Conservation (phyloP, 2,329 filamentous ascomycete genomes). For the Teratosphaeria destructans region DNA sequence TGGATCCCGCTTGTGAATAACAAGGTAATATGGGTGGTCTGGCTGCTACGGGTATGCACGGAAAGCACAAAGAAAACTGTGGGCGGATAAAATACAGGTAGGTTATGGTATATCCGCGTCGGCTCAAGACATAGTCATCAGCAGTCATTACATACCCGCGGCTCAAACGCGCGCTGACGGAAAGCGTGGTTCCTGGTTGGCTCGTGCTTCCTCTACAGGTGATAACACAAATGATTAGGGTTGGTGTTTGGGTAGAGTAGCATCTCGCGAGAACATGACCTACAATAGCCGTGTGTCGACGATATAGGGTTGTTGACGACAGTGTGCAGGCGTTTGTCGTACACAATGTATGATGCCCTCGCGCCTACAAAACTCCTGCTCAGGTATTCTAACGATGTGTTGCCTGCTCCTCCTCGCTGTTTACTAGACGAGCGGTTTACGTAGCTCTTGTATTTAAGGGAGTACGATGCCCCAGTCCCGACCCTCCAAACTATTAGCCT, state of each 20-base stretch:
- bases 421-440: no score
- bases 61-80: neutral
- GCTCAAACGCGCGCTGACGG: neutral
- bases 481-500: no score
- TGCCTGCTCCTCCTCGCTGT: no score
- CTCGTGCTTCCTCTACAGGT: neutral
- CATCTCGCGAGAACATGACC: neutral
- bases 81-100: neutral
- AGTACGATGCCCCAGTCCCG: no score
- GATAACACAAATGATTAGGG: neutral
- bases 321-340: no score
- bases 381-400: no score
- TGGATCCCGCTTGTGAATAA: neutral
- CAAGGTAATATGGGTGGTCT: neutral
- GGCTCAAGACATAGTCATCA: neutral
- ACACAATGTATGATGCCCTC: no score
- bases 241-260: neutral
- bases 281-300: neutral
- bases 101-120: neutral
- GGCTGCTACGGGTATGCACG: neutral
- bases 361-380: no score
- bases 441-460: no score
- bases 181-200: neutral
- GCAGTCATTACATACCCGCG: neutral
- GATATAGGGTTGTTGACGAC: neutral